Percentiles rank a stretch among this genome's conserved stretches.
Conservation (phyloP, 2,329 filamentous ascomycete species). For the Xylaria sp. region DNA sequence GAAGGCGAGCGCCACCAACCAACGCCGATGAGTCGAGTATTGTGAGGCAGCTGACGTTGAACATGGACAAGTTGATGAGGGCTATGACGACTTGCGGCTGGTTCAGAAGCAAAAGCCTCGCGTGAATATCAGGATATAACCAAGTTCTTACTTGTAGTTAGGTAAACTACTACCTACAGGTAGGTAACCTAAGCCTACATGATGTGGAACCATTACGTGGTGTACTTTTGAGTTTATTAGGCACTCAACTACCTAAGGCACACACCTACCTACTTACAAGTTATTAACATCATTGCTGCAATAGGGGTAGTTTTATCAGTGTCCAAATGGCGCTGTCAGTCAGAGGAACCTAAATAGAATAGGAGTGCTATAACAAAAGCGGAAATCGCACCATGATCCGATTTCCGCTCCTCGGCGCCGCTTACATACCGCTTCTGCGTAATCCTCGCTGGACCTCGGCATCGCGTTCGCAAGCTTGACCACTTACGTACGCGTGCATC, state of each 20-base stretch:
- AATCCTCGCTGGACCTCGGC: conserved; percentile 5
- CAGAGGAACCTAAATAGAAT: neutral
- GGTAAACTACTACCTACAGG: neutral
- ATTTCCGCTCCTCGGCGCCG: neutral
- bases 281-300: neutral
- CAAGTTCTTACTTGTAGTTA: neutral
- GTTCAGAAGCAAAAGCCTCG: neutral
- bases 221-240: neutral
- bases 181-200: neutral
- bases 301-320: neutral
- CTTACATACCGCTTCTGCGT: neutral
- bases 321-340: neutral
- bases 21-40: neutral
- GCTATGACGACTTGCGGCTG: neutral
- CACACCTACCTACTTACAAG: too few species aligned
- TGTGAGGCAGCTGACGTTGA: neutral
- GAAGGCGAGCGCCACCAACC: neutral
- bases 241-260: neutral
- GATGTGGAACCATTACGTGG: neutral
- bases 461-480: conserved; percentile 22
- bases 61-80: neutral
- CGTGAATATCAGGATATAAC: neutral
- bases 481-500: too few species aligned
- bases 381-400: neutral
- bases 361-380: neutral